These are phyloP conservation scores for Phaeosphaeriaceae sp. DNA, from an alignment of 2,329 filamentous ascomycete species.

Conservation along the genomic window DNA sequence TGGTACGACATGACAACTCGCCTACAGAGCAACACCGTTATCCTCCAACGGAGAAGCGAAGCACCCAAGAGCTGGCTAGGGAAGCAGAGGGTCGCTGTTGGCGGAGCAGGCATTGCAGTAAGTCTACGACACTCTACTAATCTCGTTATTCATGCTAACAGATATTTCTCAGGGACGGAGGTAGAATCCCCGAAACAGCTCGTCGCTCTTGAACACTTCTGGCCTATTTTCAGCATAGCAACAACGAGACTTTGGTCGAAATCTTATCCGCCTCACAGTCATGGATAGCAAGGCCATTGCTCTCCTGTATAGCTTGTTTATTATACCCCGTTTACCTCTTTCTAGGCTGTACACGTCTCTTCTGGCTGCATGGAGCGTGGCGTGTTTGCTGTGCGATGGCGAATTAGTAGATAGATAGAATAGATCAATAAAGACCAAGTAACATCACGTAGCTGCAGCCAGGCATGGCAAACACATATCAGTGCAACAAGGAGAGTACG, in stretches of 20 bases:
- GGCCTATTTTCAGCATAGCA: not conserved
- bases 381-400: not conserved
- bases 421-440: not conserved
- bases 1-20: slow-evolving; percentile 84
- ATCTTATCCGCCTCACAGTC: not conserved
- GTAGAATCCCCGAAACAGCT: slow-evolving; percentile 23
- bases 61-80: slow-evolving; percentile 83
- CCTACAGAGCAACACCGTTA: slow-evolving; percentile 82
- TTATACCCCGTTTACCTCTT: not conserved
- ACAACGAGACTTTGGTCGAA: not conserved
- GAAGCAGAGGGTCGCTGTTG: slow-evolving; percentile 71
- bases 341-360: not conserved
- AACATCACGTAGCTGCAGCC: not conserved
- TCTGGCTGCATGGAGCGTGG: not conserved
- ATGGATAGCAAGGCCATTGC: not conserved
- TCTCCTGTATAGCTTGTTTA: not conserved
- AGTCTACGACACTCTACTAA: slow-evolving; percentile 1
- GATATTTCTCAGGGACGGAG: slow-evolving; percentile 17
- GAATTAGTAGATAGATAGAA: not conserved
- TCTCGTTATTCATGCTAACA: not conserved
- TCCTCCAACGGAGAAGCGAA: slow-evolving; percentile 76
- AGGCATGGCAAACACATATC: too few species aligned
- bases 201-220: slow-evolving; percentile 5
- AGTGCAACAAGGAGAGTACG: not conserved
- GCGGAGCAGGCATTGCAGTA: slow-evolving; percentile 31